Percentiles rank a stretch among this genome's conserved stretches.
Evolutionary conservation across 257 asterid species (phyloP).

Genomic region (Agastache rugosa): DNA sequence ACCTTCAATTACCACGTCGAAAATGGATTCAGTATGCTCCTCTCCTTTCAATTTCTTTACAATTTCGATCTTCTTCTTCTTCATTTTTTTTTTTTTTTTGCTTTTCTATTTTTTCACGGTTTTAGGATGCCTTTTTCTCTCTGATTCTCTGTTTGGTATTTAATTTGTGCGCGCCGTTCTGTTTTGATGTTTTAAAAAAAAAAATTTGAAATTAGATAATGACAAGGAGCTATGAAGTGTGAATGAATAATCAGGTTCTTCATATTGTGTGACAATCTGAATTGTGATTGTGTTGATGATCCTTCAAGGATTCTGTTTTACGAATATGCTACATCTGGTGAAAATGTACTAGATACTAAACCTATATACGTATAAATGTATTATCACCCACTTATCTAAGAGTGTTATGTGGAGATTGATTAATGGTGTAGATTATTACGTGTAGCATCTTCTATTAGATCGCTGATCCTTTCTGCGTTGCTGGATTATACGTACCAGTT

Average conservation of each 20-base stretch:
- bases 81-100: too few species aligned
- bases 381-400: not conserved
- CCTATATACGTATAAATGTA: not conserved
- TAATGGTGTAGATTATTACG: not conserved
- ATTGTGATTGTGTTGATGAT: not conserved
- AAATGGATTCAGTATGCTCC: constrained; percentile 53
- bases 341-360: not conserved
- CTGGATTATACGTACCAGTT: not conserved
- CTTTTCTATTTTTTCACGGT: not conserved
- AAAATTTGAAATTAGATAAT: not conserved
- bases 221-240: not conserved
- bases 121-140: not conserved
- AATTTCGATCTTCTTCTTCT: not conserved
- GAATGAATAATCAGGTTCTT: not conserved
- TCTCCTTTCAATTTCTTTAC: not conserved
- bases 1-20: constrained; percentile 61
- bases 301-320: not conserved
- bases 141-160: not conserved
- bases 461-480: not conserved
- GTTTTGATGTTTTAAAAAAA: not conserved
- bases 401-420: not conserved
- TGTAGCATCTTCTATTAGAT: not conserved
- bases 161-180: not conserved
- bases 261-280: not conserved
- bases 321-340: not conserved